phyloP scores from a whole-genome alignment of 164 flowering plant genomes.

The Amborella trichopoda region DNA sequence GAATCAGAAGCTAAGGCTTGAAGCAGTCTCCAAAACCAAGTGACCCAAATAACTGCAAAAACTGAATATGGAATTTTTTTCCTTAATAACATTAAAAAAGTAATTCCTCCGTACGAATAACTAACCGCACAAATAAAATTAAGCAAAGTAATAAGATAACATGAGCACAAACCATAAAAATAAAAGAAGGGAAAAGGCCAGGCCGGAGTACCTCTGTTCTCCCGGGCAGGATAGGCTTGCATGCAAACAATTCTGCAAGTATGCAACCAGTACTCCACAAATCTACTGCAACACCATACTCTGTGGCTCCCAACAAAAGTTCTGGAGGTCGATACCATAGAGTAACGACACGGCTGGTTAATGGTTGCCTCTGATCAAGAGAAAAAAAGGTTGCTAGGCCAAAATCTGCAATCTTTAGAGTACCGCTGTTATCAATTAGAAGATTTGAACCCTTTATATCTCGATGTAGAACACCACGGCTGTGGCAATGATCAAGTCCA shows the following conservation, averaged over 20 bases:
- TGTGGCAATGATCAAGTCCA: conserved; percentile 95
- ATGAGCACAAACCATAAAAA: neutral
- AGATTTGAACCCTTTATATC: conserved; percentile 97
- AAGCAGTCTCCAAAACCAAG: too few species aligned
- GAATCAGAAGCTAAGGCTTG: too few species aligned
- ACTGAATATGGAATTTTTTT: too few species aligned
- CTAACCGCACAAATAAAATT: too few species aligned
- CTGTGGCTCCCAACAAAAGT: conserved; percentile 88
- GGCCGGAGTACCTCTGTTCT: conserved; percentile 88
- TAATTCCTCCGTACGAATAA: too few species aligned
- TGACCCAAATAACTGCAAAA: too few species aligned
- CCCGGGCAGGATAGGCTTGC: conserved; percentile 98
- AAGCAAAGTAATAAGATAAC: too few species aligned
- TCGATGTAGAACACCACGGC: conserved; percentile 79
- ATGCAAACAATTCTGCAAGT: conserved; percentile 91
- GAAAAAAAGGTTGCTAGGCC: conserved; percentile 82
- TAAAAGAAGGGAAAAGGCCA: neutral
- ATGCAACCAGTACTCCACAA: conserved; percentile 99
- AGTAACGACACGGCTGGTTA: conserved; percentile 96
- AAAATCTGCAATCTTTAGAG: conserved; percentile 90
- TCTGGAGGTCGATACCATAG: conserved; percentile 99
- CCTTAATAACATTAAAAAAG: too few species aligned
- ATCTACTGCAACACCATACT: conserved; percentile 91
- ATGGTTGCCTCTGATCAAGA: conserved; percentile 56
- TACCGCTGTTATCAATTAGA: conserved; percentile 82